Evolutionary conservation across 2,329 filamentous ascomycete species (phyloP), one percentile per base, ranked within the genome.

Genomic region (Ophiostoma triangulosporum): DNA sequence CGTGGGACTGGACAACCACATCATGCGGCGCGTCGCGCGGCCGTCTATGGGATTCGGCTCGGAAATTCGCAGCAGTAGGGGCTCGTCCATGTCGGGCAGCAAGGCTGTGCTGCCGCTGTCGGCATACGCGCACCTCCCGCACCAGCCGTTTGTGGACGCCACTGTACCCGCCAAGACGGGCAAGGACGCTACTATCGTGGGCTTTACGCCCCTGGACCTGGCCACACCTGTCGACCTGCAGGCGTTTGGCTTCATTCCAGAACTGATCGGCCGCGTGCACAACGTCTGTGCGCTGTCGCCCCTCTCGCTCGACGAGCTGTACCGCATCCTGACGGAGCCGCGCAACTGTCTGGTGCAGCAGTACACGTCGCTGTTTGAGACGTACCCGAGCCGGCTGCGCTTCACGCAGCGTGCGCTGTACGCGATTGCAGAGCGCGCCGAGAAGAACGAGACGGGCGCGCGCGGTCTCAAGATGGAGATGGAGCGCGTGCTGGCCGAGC

Each of bases 191-290:
- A 3, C 43, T 24, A 26, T 26, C 12, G 64, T 64, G 63, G 56
- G 55, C 0, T 77, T 79, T 56, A 80, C 77, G 1, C 77, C 70
- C 49, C 72, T 93, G 1, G 86, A 91, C 59, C 76, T 93, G 22
- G 77, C 86, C 26, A 85, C 81, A 4, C 85, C 88, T 1, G 73
- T 78, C 11, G 86, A 95, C 62, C 72, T 95, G 2, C 88, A 94
- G 66, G 78, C 76, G 43, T 96, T 89, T 63, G 91, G 90, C 14
- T 88, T 96, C 64, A 96, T 96, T 52, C 90, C 90, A 0, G 90
- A 96, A 68, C 75, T 96, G n/a, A 85, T 97, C 52, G 93, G 93
- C n/a, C 86, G 93, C 17, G 81, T 98, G 48, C 91, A 95, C 51
- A 88, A 95, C 55, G 85, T 89, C 49, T 89, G 88, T 57, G 87